Percentiles rank a stretch among this genome's conserved stretches.
These are phyloP conservation scores for Linnemannia hyalina DNA, from an alignment of 192 early-diverging fungal species.

Conservation along the genomic window DNA sequence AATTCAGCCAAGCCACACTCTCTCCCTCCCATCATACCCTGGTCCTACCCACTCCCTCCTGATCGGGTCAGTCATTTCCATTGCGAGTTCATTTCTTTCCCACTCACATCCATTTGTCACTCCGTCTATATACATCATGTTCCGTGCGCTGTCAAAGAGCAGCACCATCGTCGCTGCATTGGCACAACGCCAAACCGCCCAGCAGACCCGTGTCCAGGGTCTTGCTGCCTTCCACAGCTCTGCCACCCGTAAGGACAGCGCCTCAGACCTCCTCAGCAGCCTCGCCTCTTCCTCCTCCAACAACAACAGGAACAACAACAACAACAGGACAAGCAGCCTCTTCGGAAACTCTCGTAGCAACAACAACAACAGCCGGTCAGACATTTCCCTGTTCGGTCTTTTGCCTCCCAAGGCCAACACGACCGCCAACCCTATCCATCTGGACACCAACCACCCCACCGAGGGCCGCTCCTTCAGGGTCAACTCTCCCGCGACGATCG, in stretches of 20 bases:
- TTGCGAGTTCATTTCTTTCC: not conserved
- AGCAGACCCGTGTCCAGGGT: slow-evolving; percentile 11
- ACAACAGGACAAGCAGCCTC: slow-evolving; percentile 16
- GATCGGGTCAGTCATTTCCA: not conserved
- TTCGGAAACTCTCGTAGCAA: slow-evolving; percentile 3
- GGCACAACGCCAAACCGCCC: slow-evolving; percentile 21
- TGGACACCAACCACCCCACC: slow-evolving; percentile 42
- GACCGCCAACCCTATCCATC: slow-evolving; percentile 52
- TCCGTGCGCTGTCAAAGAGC: slow-evolving; percentile 32
- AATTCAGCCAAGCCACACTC: not conserved
- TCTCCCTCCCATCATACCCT: not conserved
- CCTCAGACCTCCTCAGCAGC: slow-evolving; percentile 20
- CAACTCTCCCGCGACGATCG: slow-evolving; percentile 5
- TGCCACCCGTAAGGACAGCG: not conserved
- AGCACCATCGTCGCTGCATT: not conserved
- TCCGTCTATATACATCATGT: slow-evolving; percentile 12
- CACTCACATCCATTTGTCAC: not conserved
- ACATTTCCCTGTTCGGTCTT: slow-evolving; percentile 26
- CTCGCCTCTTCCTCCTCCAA: slow-evolving; percentile 6
- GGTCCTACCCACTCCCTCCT: not conserved
- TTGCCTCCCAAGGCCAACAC: slow-evolving; percentile 30
- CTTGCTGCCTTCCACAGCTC: slow-evolving; percentile 37
- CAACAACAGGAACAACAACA: not conserved
- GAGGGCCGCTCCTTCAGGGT: slow-evolving; percentile 50
- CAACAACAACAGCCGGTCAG: not conserved